Evolutionary conservation across 225 moss, liverwort and hornwort genomes (phyloP).

Genomic region (Sphagnum tenellum): DNA sequence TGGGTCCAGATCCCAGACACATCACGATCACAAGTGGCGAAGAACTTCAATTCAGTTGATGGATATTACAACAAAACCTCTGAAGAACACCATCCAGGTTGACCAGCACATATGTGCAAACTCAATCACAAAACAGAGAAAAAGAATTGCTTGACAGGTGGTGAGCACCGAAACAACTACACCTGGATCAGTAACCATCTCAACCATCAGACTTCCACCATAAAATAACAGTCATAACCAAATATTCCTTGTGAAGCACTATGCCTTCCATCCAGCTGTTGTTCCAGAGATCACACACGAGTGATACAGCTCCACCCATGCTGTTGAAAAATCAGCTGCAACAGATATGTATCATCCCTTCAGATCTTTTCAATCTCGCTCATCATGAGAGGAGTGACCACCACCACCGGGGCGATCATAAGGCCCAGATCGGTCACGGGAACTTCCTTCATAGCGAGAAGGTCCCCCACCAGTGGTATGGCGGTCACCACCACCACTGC

Average conservation of each 20-base stretch:
- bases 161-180: slow-evolving; percentile 33
- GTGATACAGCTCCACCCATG: not conserved
- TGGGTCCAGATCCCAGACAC: slow-evolving; percentile 44
- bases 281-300: slow-evolving; percentile 3
- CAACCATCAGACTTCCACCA: slow-evolving; percentile 29
- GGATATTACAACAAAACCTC: slow-evolving; percentile 58
- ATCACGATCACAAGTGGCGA: slow-evolving; percentile 39
- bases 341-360: not conserved
- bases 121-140: slow-evolving; percentile 28
- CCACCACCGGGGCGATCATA: slow-evolving; percentile 93
- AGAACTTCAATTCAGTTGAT: slow-evolving; percentile 53
- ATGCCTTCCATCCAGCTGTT: slow-evolving; percentile 21
- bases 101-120: slow-evolving; percentile 22
- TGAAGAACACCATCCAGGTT: slow-evolving; percentile 57
- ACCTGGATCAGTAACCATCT: slow-evolving; percentile 29
- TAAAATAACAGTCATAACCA: slow-evolving; percentile 32
- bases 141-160: slow-evolving; percentile 35
- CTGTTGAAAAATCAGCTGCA: slow-evolving; percentile 5
- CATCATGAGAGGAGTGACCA: slow-evolving; percentile 75
- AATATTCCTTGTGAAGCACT: slow-evolving; percentile 32
- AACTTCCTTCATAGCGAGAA: slow-evolving; percentile 73
- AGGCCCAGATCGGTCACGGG: slow-evolving; percentile 86
- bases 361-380: slow-evolving; percentile 61
- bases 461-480: slow-evolving; percentile 72
- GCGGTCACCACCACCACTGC: slow-evolving; percentile 71